These are phyloP conservation scores for Haplosporangium sp. DNA, from an alignment of 371 early-diverging fungal species.

Conservation along the genomic window DNA sequence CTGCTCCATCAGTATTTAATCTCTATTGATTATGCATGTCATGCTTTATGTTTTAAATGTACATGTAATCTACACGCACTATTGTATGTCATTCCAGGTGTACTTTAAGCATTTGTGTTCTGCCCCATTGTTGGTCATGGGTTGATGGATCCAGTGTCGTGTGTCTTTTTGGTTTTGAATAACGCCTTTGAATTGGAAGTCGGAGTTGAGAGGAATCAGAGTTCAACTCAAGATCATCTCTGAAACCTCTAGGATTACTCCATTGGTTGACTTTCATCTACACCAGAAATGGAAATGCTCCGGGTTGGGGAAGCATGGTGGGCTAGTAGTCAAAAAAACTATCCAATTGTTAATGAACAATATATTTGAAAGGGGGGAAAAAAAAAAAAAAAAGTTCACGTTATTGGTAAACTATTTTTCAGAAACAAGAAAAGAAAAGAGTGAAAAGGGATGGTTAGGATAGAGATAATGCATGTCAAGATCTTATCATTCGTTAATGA, in stretches of 20 bases:
- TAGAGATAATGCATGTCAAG: not conserved
- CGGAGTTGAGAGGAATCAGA: not conserved
- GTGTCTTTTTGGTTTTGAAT: not conserved
- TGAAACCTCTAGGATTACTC: not conserved
- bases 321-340: not conserved
- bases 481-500: constrained; percentile 1
- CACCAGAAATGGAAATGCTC: not conserved
- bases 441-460: not conserved
- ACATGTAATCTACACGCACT: no score
- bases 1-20: no score
- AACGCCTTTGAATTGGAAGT: not conserved
- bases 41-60: no score
- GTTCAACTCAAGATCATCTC: constrained; percentile 5
- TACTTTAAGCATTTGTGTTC: not conserved
- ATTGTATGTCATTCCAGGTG: no score
- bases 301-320: not conserved
- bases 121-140: not conserved
- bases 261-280: not conserved
- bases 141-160: not conserved
- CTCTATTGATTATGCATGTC: not conserved
- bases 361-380: no score
- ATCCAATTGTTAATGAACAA: not conserved
- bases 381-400: not conserved
- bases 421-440: no score
- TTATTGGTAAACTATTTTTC: no score